Base-by-base conservation (phyloP, 148 eudicot species). In the Gaultheria prostrata region DNA sequence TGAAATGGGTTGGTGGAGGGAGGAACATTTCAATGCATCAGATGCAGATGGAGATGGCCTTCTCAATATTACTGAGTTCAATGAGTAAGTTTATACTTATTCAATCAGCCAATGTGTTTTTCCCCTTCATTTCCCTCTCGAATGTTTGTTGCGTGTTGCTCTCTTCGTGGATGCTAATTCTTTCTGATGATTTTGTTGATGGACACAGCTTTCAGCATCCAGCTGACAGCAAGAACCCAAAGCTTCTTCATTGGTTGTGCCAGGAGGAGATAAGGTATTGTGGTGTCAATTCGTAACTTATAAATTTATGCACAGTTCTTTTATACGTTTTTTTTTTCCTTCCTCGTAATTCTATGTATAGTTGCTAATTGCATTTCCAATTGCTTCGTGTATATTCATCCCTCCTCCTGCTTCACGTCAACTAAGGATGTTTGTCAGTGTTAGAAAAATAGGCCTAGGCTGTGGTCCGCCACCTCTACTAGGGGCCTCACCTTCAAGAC, bases 1-100 rank as follows among this genome's bases (percentile, higher is more conserved):
- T 90, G 93, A 93, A 82, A 92, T 97, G 95, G 99, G 99, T 83
- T 97, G 99, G 99, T 97, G 98, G 98, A 97, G 91, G 87, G 96
- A 90, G 87, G 99, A 95, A 33, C 99, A 97, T 88, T 95, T 97
- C 85, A 94, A 97, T 92, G 98, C 98, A 89, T 93, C 99, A 50
- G 98, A 97, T 87, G 83, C 89, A 50, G 88, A 97, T 86, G 96
- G 92, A 74, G 98, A 97, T 83, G 95, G 98, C 65, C 90, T 91
- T 79, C 88, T 97, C 54, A 95, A 95, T 89, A 76, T 97, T 67
- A 91, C 98, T 74, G 99, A 97, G 88, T 97, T 91, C 87, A 97
- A 97, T 82, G 98, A 97, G 99, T 97, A 93, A 92, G 98, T 81
- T 75, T 78, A 61, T 33, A 95, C 82, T 77, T 80, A 59, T 24